Evolutionary conservation across 2,329 filamentous ascomycete species (phyloP), one percentile per base, ranked within the genome.

Genomic region (Apiospora marii): DNA sequence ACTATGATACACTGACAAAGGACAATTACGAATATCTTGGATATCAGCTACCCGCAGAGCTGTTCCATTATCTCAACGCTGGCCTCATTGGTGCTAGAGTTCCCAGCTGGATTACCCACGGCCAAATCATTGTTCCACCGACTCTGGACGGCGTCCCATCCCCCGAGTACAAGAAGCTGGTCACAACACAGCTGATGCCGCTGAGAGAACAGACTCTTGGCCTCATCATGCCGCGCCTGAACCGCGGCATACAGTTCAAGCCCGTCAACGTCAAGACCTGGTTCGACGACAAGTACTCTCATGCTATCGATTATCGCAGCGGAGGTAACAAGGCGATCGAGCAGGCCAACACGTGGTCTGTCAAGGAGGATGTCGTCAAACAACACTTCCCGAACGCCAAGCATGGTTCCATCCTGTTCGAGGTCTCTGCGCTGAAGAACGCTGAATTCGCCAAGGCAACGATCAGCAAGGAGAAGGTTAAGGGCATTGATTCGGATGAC

Each of bases 21-120:
- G 95, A 98, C 80, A 92, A 96, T 76, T 94, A 97, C 80, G 92
- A 96, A 79, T 95, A 98, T 80, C 90, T 98, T 74, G 95, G 95
- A n/a, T 90, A 97, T 73, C 93, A 95, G 73, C 87, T 99, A 6
- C 95, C 96, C 0, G 91, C 95, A 53, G 96, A 99, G 82, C 87
- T 98, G 24, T 95, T 96, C 81, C 93, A 94, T 82, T 98, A 98
- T 81, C 87, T 98, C 69, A 95, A 94, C 73, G 92, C 90, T 70
- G 96, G 94, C 46, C 85, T 98, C 61, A 90, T 98, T 75, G 91
- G 94, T 41, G 88, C 94, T 34, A 91, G 94, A 68, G 87, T 98
- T 49, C 88, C 97, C 16, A 94, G 93, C 80, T 96, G 92, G 88
- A 90, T 98, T 77, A 93, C 94, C 5, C 92, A 94, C 71, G 91